A percentile compares a stretch with the other conserved stretches of the same genome.
phyloP scores from a whole-genome alignment of 2,329 filamentous ascomycete species.

The Sporothrix brasiliensis region DNA sequence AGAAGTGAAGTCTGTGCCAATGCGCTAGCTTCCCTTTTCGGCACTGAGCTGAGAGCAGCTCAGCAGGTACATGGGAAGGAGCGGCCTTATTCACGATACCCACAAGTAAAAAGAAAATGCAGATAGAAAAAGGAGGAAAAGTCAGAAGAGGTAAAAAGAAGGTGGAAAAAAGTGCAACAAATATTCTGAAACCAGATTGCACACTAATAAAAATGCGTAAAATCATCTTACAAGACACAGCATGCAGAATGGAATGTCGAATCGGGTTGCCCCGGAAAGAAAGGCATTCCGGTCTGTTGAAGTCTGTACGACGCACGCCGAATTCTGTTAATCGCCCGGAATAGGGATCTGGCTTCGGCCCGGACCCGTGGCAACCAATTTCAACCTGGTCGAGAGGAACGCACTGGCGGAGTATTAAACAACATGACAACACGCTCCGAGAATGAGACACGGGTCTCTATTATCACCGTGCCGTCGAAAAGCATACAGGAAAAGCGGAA shows the following conservation, averaged over 20 bases:
- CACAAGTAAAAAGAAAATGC: not conserved
- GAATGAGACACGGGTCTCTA: constrained; percentile 6
- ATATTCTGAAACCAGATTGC: not conserved
- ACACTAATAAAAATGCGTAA: not conserved
- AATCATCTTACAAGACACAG: not conserved
- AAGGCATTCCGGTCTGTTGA: not conserved
- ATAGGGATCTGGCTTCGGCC: constrained; percentile 1
- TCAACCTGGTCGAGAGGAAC: not conserved
- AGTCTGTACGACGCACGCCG: not conserved
- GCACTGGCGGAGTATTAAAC: not conserved
- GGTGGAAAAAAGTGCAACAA: too few relatives aligned
- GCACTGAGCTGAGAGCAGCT: not conserved
- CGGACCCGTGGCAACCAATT: constrained; percentile 16
- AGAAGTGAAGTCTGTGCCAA: constrained; percentile 4
- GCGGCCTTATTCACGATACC: not conserved
- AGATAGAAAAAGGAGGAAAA: not conserved
- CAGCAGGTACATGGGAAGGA: too few relatives aligned
- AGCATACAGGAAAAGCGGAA: not conserved
- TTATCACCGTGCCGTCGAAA: too few relatives aligned
- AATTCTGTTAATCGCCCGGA: not conserved
- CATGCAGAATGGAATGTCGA: not conserved
- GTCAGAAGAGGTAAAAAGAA: not conserved
- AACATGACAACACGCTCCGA: not conserved
- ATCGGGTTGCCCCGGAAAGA: constrained; percentile 12
- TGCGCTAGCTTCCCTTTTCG: constrained; percentile 13